phyloP scores from a whole-genome alignment of 768 basidiomycete species.

The Suillus bovinus region DNA sequence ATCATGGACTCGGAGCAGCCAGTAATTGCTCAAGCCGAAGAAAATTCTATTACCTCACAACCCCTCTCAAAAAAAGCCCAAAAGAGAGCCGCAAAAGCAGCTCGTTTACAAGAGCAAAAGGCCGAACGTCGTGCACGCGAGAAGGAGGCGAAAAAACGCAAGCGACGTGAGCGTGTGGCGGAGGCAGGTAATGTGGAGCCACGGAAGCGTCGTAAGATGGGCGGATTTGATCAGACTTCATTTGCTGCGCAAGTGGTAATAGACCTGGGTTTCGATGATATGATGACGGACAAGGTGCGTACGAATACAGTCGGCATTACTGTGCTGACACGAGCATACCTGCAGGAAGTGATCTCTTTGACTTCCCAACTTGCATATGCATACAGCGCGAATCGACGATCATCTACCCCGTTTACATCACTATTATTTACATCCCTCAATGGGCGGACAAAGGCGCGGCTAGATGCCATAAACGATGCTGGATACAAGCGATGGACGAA shows the following conservation, averaged over 20 bases:
- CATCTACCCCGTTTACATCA: slow-evolving; percentile 65
- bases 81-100: slow-evolving; percentile 74
- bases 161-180: slow-evolving; percentile 59
- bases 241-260: slow-evolving; percentile 73
- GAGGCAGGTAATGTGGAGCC: slow-evolving; percentile 58
- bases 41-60: slow-evolving; percentile 16
- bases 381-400: slow-evolving; percentile 83
- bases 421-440: slow-evolving; percentile 82
- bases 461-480: slow-evolving; percentile 65
- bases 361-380: slow-evolving; percentile 89
- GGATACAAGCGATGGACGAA: slow-evolving; percentile 79
- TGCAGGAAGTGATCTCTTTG: slow-evolving; percentile 88
- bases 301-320: slow-evolving; percentile 15
- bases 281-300: slow-evolving; percentile 88
- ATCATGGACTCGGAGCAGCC: slow-evolving; percentile 33
- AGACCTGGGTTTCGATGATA: slow-evolving; percentile 90
- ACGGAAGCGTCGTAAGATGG: slow-evolving; percentile 23
- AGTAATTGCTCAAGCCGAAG: slow-evolving; percentile 18
- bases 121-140: slow-evolving; percentile 74
- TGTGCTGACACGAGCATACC: slow-evolving; percentile 11
- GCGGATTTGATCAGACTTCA: slow-evolving; percentile 27
- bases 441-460: slow-evolving; percentile 63
- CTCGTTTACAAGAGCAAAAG: slow-evolving; percentile 64
- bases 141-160: slow-evolving; percentile 75
- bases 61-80: slow-evolving; percentile 74